Evolutionary conservation across 768 basidiomycete genomes (phyloP).

Genomic region (Russula olivacea): DNA sequence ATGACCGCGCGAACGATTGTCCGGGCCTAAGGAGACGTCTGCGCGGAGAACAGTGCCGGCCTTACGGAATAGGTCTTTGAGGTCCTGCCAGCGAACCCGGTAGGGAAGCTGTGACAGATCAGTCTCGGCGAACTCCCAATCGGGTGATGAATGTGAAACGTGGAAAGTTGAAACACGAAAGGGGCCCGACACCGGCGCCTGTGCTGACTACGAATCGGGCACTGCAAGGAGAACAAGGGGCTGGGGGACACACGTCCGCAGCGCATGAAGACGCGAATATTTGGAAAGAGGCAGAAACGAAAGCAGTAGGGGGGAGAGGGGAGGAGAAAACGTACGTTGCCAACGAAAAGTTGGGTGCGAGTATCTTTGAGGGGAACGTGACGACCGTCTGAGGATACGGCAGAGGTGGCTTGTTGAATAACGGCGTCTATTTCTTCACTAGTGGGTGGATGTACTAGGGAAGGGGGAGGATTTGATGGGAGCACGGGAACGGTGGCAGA

Average conservation of each 20-base stretch:
- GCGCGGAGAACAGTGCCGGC: slow-evolving; percentile 68
- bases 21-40: slow-evolving; percentile 55
- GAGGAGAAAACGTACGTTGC: slow-evolving; percentile 61
- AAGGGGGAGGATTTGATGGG: slow-evolving; percentile 10
- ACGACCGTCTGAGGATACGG: slow-evolving; percentile 46
- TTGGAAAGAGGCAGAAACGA: background rate
- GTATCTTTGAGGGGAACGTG: slow-evolving; percentile 63
- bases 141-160: slow-evolving; percentile 4
- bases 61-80: slow-evolving; percentile 95
- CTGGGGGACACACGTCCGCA: background rate
- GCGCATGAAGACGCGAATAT: background rate
- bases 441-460: slow-evolving; percentile 38
- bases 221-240: slow-evolving; percentile 2
- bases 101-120: slow-evolving; percentile 69
- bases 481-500: background rate
- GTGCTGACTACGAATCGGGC: background rate
- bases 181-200: slow-evolving; percentile 1
- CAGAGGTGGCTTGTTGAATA: slow-evolving; percentile 84
- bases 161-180: slow-evolving; percentile 5
- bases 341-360: slow-evolving; percentile 91
- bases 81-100: slow-evolving; percentile 97
- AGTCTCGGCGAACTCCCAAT: background rate
- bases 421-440: slow-evolving; percentile 89
- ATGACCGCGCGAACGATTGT: slow-evolving; percentile 88
- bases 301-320: background rate